Evolutionary conservation across 2,329 filamentous ascomycete species (phyloP), one percentile per base, ranked within the genome.

Genomic region (Pseudogymnoascus sp.): DNA sequence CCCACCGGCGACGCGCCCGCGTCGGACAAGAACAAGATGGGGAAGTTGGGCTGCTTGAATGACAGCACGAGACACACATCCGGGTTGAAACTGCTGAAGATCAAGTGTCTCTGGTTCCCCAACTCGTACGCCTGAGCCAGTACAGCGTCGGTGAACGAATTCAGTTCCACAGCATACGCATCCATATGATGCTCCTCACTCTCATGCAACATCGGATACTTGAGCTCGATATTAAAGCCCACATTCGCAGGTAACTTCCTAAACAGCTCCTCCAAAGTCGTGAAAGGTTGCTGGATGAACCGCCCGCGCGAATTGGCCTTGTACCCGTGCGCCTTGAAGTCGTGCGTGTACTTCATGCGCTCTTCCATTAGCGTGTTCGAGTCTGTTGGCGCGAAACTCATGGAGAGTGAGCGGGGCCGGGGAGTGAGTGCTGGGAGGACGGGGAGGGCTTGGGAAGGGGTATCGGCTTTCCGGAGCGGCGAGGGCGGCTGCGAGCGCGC

Each of bases 221-320:
- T 97, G 83, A 99, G 90, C 79, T 99, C 95, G 69, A 99, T 96
- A 76, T 99, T 97, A 82, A 99, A 99, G 13, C 95, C 93, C 21
- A 96, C 89, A 13, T 85, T 82, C 66, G 89, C 83, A 0, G 92
- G 91, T 0, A 99, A 79, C 72, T 93, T 88, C 70, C 85, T 84
- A 78, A 99, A 97, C 73, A 97, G 87, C 66, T 97, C 91, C 75
- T 97, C 92, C 4, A 99, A 81, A 0, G 95, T 99, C 7, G 93
- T 93, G 77, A 99, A 99, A 0, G 93, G 92, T 0, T 90, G 91
- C 74, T 97, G 93, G 70, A 99, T 97, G 70, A 96, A 96, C 73
- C 91, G 92, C 61, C 93, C 95, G 4, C 95, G 88, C 4, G 87
- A 92, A 75, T 99, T 99, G 60, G 88, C 93, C 77, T 99, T 99